Conservation (phyloP, 345 rosid species). For the Eucalyptus erythrocorys region DNA sequence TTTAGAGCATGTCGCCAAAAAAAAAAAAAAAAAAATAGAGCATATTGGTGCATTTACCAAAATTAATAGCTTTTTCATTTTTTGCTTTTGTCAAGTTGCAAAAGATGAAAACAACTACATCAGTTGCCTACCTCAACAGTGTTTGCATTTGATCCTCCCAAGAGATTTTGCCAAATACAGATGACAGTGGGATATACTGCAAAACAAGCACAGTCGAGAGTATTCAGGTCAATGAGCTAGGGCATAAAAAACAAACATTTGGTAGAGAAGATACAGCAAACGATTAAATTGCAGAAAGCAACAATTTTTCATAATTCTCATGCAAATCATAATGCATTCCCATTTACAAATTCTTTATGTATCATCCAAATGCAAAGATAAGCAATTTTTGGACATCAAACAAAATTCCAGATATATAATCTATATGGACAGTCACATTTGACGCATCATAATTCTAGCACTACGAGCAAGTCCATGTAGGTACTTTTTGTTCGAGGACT, state of each 20-base stretch:
- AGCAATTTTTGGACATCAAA: neutral
- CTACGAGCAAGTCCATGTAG: neutral
- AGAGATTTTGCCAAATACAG: neutral
- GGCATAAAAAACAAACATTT: neutral
- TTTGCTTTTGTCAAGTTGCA: neutral
- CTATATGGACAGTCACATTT: neutral
- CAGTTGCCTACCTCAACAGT: neutral
- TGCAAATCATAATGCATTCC: neutral
- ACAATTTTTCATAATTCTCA: neutral
- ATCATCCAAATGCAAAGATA: neutral
- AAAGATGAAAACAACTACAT: neutral
- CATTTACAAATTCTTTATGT: neutral
- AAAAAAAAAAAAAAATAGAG: too few species aligned
- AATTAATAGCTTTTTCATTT: neutral
- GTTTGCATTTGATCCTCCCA: neutral
- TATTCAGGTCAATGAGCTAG: neutral
- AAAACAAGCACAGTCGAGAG: neutral
- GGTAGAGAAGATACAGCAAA: neutral
- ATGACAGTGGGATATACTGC: neutral
- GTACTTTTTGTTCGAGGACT: neutral
- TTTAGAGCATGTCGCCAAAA: neutral
- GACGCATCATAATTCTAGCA: neutral
- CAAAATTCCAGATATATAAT: neutral
- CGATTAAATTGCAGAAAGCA: neutral
- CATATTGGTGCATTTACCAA: neutral